These are phyloP conservation scores for Pseudogymnoascus pannorum DNA, from an alignment of 2,329 filamentous ascomycete genomes.

Conservation along the genomic window DNA sequence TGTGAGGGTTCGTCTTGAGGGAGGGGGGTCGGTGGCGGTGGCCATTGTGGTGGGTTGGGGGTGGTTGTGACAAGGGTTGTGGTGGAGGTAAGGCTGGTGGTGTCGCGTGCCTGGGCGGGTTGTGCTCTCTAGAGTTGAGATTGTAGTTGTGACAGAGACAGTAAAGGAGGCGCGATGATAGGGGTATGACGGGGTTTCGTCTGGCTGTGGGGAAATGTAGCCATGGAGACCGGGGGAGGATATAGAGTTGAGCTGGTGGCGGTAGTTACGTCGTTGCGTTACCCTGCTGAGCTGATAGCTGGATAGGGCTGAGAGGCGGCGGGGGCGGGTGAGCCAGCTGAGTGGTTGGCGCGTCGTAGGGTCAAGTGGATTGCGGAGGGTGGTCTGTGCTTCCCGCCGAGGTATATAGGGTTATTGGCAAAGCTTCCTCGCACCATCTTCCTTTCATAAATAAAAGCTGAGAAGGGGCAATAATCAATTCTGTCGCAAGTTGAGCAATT, in stretches of 20 bases:
- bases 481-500: background rate
- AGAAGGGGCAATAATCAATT: background rate
- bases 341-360: background rate
- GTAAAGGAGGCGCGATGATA: background rate
- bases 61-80: background rate
- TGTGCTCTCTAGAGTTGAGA: background rate
- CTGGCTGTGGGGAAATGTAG: background rate
- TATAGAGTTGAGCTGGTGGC: background rate
- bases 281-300: background rate
- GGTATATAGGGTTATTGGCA: constrained; percentile 1
- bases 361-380: background rate
- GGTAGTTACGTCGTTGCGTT: background rate
- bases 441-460: background rate
- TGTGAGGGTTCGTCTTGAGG: background rate
- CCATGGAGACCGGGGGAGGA: background rate
- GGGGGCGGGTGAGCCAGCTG: background rate
- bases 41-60: background rate
- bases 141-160: background rate
- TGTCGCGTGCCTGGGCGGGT: background rate
- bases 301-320: background rate
- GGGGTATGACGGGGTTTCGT: background rate
- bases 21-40: background rate
- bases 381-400: background rate
- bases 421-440: background rate
- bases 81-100: background rate